A percentile compares a stretch with the other conserved stretches of the same genome.
Conservation (phyloP, 2,329 filamentous ascomycete genomes). For the Macrophomina tecta region DNA sequence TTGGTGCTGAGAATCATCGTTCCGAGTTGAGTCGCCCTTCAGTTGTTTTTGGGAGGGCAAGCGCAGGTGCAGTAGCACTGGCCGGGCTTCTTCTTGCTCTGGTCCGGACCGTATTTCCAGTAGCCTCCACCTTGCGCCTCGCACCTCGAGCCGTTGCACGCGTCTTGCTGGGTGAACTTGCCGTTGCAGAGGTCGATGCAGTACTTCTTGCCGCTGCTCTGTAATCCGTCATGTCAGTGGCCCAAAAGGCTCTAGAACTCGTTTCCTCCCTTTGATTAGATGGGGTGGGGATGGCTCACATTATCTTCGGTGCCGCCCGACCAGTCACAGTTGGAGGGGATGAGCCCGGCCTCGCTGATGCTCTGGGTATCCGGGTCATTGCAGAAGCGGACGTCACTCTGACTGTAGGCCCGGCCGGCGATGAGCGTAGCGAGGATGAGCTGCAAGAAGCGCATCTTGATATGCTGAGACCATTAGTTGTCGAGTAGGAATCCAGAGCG, state of each 20-base stretch:
- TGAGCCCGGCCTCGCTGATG: background rate
- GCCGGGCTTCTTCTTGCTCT: background rate
- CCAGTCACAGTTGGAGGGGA: slow-evolving; percentile 1
- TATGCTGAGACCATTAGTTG: too few species aligned
- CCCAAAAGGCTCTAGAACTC: too few species aligned
- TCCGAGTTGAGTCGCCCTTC: background rate
- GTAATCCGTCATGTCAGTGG: background rate
- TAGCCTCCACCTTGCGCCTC: background rate
- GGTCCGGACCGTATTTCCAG: background rate
- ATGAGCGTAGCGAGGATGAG: background rate
- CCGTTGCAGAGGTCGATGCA: background rate
- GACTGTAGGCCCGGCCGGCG: too few species aligned
- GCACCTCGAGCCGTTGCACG: slow-evolving; percentile 4
- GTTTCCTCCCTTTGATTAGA: too few species aligned
- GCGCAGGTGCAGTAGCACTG: slow-evolving; percentile 14
- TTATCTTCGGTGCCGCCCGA: background rate
- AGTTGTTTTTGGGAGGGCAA: background rate
- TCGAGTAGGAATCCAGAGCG: background rate
- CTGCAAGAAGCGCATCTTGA: background rate
- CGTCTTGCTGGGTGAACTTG: background rate
- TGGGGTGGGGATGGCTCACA: background rate
- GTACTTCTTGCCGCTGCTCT: background rate
- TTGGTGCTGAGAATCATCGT: background rate
- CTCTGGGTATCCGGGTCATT: background rate
- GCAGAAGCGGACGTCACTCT: background rate